phyloP scores from a whole-genome alignment of 176 grass and related monocot species.

The Oropetium thomaeum region DNA sequence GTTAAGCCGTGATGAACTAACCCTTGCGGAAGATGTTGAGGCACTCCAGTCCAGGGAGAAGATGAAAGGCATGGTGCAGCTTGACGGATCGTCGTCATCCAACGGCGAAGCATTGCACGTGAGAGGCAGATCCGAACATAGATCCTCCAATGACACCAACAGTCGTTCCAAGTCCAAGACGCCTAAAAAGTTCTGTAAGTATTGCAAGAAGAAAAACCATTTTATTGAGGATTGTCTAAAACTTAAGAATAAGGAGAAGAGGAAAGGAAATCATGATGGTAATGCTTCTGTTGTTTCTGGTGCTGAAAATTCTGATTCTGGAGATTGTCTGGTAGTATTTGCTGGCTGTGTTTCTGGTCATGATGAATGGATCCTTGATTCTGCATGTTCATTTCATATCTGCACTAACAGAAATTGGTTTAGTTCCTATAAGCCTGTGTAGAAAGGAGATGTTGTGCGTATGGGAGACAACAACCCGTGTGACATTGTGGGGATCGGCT shows the following conservation, averaged over 20 bases:
- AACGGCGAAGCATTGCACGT: neutral
- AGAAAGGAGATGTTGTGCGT: neutral
- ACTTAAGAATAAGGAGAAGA: too few species aligned
- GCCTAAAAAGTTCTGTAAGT: neutral
- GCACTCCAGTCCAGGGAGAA: neutral
- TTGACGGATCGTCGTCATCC: neutral
- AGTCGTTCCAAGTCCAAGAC: neutral
- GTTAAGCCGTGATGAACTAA: neutral
- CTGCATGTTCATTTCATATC: too few species aligned
- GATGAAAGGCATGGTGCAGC: constrained; percentile 17
- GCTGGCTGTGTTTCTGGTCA: too few species aligned
- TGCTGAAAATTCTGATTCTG: too few species aligned
- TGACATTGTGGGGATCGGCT: neutral
- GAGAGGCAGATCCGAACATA: neutral
- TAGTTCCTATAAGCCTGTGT: too few species aligned
- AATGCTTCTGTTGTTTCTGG: too few species aligned
- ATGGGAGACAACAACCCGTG: constrained; percentile 1
- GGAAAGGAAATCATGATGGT: too few species aligned
- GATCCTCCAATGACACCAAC: neutral
- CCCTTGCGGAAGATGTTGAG: neutral
- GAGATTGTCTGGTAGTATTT: too few species aligned
- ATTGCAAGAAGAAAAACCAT: neutral
- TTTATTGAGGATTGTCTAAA: neutral
- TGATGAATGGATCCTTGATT: too few species aligned
- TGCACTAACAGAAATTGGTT: too few species aligned